These are phyloP conservation scores for Sistotremastrum suecicum DNA, from an alignment of 768 basidiomycete species.

Conservation along the genomic window DNA sequence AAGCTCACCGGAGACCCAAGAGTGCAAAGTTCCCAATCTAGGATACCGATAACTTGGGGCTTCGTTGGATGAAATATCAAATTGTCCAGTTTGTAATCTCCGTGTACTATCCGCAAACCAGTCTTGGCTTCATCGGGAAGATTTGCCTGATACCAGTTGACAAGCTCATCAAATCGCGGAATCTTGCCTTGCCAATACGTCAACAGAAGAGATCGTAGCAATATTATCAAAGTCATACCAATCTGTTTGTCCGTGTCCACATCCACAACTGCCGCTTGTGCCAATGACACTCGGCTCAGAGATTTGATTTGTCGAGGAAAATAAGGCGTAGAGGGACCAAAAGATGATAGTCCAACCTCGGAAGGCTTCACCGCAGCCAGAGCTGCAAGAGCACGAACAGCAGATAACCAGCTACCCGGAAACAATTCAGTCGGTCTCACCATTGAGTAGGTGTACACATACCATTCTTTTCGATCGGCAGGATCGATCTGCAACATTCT, in stretches of 20 bases:
- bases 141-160: constrained; percentile 61
- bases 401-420: constrained; percentile 56
- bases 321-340: constrained; percentile 66
- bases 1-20: constrained; percentile 72
- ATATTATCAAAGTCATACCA: constrained; percentile 5
- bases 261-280: constrained; percentile 58
- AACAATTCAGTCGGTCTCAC: neutral
- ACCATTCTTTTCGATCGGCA: constrained; percentile 60
- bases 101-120: constrained; percentile 83
- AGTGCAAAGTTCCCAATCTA: constrained; percentile 97
- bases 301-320: constrained; percentile 92
- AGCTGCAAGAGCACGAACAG: constrained; percentile 53
- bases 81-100: constrained; percentile 98
- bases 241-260: constrained; percentile 41
- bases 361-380: constrained; percentile 51
- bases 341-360: constrained; percentile 51
- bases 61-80: constrained; percentile 87
- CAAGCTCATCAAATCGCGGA: constrained; percentile 57
- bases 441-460: constrained; percentile 11
- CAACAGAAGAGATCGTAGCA: neutral
- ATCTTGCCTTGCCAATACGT: constrained; percentile 39
- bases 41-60: constrained; percentile 83
- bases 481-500: constrained; percentile 56
- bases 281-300: constrained; percentile 64
- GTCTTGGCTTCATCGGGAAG: constrained; percentile 65